Evolutionary conservation across 805 yeast species (phyloP), one percentile per base, ranked within the genome.

Genomic region (Yamadazyma sp.): DNA sequence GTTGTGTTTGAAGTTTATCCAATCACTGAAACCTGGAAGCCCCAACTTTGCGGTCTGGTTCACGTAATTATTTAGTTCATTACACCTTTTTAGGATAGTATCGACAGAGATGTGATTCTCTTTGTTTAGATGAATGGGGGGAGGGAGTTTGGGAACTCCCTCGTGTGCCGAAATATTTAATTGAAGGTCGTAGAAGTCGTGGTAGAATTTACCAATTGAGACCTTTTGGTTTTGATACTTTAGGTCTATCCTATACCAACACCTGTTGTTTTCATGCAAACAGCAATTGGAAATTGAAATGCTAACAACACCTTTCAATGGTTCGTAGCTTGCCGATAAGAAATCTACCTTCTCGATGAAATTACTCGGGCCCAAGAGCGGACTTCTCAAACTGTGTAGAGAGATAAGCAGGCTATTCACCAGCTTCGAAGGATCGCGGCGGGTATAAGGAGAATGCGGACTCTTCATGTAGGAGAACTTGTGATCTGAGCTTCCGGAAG

Each of bases 171-270:
- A 21, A 15, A 60, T 40, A 1, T 34, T 20, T 6, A 48, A 15
- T 38, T 65, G 71, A 27, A 68, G 45, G 22, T 59, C 47, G 49
- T 62, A 64, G 34, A 68, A 64, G 28, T 67, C 67, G 26, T 63
- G 63, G 44, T 67, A 65, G 27, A 51, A 47, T 41, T 63, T 66
- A 23, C 59, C 60, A 15, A 64, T 33, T 27, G 54, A 21, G 2
- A 40, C 41, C 15, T 47, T 49, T 14, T 50, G 49, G 17, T 54
- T 44, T 13, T 46, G 38, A 32, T 51, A 46, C 3, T 41, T 42
- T 12, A 60, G 41, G 26, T 57, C 64, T 7, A 66, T 41, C 13
- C 62, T 48, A 48, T 65, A 67, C 66, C 71, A 65, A 36, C 55
- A 53, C 17, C 62, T 49, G 19, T 48, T 36, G 11, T 47, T 41